phyloP scores from a whole-genome alignment of 805 yeast species.

The Priceomyces medius region DNA sequence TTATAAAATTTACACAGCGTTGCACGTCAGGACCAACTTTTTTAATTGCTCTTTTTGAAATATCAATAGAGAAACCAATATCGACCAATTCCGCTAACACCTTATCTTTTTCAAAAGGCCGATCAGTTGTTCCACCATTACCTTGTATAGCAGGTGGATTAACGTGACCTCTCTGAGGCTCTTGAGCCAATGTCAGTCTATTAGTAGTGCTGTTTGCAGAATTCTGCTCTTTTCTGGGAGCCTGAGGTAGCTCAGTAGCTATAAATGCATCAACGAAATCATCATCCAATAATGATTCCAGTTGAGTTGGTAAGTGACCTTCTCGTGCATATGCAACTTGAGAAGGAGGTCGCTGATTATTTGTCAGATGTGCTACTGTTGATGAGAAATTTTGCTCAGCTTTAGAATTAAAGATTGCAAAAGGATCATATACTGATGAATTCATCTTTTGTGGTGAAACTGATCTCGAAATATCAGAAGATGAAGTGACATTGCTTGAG shows the following conservation, averaged over 20 bases:
- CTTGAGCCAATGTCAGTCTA: too few relatives aligned
- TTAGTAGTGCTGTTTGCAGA: too few relatives aligned
- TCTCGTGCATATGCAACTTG: background rate
- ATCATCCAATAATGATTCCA: slow-evolving; percentile 32
- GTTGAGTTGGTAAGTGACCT: background rate
- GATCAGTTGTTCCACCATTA: too few relatives aligned
- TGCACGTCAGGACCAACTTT: slow-evolving; percentile 60
- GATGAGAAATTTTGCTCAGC: slow-evolving; percentile 3
- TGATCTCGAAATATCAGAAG: slow-evolving; percentile 2
- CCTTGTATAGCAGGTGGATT: too few relatives aligned
- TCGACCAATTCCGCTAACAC: slow-evolving; percentile 69
- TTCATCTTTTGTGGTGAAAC: slow-evolving; percentile 1
- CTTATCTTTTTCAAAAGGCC: slow-evolving; percentile 36
- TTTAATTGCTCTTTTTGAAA: slow-evolving; percentile 58
- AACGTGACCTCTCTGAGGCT: too few relatives aligned
- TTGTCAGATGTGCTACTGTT: slow-evolving; percentile 1
- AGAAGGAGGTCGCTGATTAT: background rate
- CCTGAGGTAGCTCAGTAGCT: too few relatives aligned
- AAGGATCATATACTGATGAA: slow-evolving; percentile 19
- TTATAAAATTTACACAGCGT: slow-evolving; percentile 63
- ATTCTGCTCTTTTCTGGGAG: too few relatives aligned
- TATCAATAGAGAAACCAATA: slow-evolving; percentile 71
- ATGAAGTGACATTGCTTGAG: slow-evolving; percentile 1
- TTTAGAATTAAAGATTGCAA: slow-evolving; percentile 19
- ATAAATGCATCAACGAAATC: slow-evolving; percentile 42